Evolutionary conservation across 148 eudicot genomes (phyloP), one percentile per base, ranked within the genome.

Genomic region (Rhododendron ferrugineum): DNA sequence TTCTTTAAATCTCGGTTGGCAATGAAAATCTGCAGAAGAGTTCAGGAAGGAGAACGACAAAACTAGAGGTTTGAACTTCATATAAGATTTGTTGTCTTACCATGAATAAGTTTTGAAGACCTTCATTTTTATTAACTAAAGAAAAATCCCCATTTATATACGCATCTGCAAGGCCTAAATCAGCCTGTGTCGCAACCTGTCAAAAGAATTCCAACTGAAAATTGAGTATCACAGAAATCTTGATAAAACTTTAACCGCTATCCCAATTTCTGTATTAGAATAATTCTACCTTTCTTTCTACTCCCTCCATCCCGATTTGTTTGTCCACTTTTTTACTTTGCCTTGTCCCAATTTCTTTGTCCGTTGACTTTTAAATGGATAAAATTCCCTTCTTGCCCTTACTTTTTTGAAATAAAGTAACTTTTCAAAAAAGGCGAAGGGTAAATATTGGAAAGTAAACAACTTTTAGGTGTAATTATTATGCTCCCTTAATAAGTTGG

Each of bases 131-230:
- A 89, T 97, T 95, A 34, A 95, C 97, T 70, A 93, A 89, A 47
- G 99, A 94, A 86, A 95, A 93, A 86, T 97, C 98, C 26, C 99
- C 95, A 86, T 97, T 92, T 58, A 97, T 94, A 84, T 92, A 95
- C 72, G 99, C 98, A 91, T 97, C 99, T 77, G 99, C 99, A 83
- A 97, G 95, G 87, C 99, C 99, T 88, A 97, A 92, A 83, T 95
- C 99, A 80, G 98, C 96, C 85, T 95, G 90, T 82, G 90, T 94
- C 70, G 93, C 95, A 68, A 97, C 96, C 99, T 97, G 91, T 74
- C 44, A 82, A 44, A 84, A 85, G 56, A 83, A 26, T 42, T 42
- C 36, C 32, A 32, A 11, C 44, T 30, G 52, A 83, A 58, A 74
- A 82, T 30, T 42, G 28, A 72, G 32, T 49, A 44, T 68, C 23